Evolutionary conservation across 129 eudicot species (phyloP), one percentile per base, ranked within the genome.

Genomic region (Lactuca sativa): DNA sequence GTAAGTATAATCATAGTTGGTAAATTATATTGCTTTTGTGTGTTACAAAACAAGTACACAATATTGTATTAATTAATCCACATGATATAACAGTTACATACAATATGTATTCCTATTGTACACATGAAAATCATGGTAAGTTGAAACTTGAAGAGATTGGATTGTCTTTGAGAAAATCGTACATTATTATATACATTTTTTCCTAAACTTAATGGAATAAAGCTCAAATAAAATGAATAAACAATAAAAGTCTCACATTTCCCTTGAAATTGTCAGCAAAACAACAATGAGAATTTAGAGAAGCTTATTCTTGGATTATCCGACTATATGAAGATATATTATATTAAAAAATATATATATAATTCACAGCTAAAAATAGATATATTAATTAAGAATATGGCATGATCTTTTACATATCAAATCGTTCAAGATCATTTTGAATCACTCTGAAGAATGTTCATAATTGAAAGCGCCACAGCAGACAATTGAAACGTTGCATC

Each of bases 381-480:
- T 59, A 9, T 30, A 61, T 12, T 55, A 31, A 61, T 12, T 55
- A 31, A 53, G 60, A 3, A 17, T 62, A 25, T 18, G 9, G 4
- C 15, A 66, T 48, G 67, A 49, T 52, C 38, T 52, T 68, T 41
- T 31, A 61, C 51, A 11, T 33, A 5, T 1, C 49, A 21, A 41
- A 32, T 18, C 10, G 6, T 43, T n/a, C 4, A n/a, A 55, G n/a
- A 30, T 70, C 73, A 65, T 21, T 66, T 78, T 9, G 47, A 66
- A 67, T 66, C 52, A 31, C 15, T 77, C 10, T 82, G 78, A 71
- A 89, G 49, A 54, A 86, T 62, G 40, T 77, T 62, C 82, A 86
- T 64, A 37, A 86, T 66, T 0, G 82, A 73, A 52, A 92, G 93
- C 0, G 86, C 69, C 13, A 84, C 76, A 31, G 96, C 95, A 52